Percentiles rank a stretch among this genome's conserved stretches.
phyloP scores from a whole-genome alignment of 805 yeast species.

The Torulaspora gathmanii region DNA sequence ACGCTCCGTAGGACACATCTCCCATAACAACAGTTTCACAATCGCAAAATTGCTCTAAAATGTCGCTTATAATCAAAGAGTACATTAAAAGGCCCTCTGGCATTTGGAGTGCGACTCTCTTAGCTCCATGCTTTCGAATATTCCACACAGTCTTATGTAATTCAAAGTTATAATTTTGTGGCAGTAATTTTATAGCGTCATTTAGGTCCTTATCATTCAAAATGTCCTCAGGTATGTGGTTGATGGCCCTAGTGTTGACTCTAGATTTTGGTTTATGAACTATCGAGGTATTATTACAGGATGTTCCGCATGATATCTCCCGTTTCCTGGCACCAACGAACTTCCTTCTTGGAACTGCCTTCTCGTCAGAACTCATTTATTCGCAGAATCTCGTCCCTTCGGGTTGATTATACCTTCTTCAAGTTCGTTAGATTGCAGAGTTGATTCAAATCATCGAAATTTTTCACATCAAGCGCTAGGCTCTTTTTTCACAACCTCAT shows the following conservation, averaged over 20 bases:
- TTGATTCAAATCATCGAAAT: not conserved
- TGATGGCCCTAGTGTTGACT: slow-evolving; percentile 52
- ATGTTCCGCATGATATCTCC: slow-evolving; percentile 19
- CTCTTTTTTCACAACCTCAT: slow-evolving; percentile 3
- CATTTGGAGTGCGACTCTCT: slow-evolving; percentile 90
- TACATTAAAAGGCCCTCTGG: slow-evolving; percentile 93
- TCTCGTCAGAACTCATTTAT: slow-evolving; percentile 14
- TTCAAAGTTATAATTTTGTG: slow-evolving; percentile 91
- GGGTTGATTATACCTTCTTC: not conserved
- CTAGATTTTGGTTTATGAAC: slow-evolving; percentile 31
- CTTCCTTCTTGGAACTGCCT: slow-evolving; percentile 44
- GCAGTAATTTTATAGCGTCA: slow-evolving; percentile 73
- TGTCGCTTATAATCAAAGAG: slow-evolving; percentile 85
- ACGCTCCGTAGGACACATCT: slow-evolving; percentile 97
- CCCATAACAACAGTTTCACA: slow-evolving; percentile 95
- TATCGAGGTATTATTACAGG: slow-evolving; percentile 23
- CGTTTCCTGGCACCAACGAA: slow-evolving; percentile 55
- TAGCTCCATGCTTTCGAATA: slow-evolving; percentile 66
- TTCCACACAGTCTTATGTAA: slow-evolving; percentile 96
- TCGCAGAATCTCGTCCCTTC: not conserved
- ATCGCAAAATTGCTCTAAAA: slow-evolving; percentile 81
- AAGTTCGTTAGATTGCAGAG: not conserved
- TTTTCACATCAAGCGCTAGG: not conserved
- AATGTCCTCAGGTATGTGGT: slow-evolving; percentile 86
- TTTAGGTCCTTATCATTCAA: slow-evolving; percentile 75